phyloP scores from a whole-genome alignment of 345 rosid genomes.

The Aethionema arabicum region DNA sequence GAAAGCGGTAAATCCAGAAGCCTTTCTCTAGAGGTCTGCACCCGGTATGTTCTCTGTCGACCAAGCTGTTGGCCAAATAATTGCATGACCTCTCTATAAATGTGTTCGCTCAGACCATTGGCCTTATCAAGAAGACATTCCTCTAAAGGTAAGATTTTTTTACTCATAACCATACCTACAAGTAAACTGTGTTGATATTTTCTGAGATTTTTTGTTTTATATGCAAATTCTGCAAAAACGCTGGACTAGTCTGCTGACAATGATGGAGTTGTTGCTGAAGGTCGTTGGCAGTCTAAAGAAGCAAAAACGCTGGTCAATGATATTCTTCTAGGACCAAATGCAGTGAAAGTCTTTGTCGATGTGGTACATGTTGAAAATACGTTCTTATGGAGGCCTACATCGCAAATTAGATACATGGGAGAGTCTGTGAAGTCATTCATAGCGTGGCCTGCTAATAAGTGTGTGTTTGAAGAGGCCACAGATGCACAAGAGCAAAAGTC shows the following conservation, averaged over 20 bases:
- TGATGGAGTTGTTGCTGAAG: not conserved
- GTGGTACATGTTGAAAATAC: not conserved
- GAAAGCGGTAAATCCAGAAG: too few species aligned
- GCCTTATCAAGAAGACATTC: not conserved
- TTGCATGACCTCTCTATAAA: too few species aligned
- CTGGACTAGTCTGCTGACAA: not conserved
- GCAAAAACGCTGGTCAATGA: too few species aligned
- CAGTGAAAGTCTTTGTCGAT: not conserved
- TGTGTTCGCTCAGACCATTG: too few species aligned
- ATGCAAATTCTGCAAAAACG: not conserved
- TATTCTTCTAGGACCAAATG: not conserved
- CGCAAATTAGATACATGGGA: too few species aligned
- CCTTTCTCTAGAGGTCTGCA: not conserved
- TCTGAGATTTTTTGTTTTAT: not conserved
- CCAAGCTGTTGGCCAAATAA: too few species aligned
- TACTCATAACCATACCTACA: not conserved
- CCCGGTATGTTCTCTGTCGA: not conserved
- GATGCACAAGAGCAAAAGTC: not conserved
- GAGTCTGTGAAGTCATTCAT: not conserved
- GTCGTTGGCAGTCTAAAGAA: not conserved
- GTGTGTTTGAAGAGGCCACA: not conserved
- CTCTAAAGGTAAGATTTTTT: not conserved
- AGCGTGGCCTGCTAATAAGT: not conserved
- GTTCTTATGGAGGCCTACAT: too few species aligned
- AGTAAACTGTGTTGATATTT: too few species aligned